These are phyloP conservation scores for Fusarium solani-melongenae DNA, from an alignment of 2,329 filamentous ascomycete genomes.

Conservation along the genomic window DNA sequence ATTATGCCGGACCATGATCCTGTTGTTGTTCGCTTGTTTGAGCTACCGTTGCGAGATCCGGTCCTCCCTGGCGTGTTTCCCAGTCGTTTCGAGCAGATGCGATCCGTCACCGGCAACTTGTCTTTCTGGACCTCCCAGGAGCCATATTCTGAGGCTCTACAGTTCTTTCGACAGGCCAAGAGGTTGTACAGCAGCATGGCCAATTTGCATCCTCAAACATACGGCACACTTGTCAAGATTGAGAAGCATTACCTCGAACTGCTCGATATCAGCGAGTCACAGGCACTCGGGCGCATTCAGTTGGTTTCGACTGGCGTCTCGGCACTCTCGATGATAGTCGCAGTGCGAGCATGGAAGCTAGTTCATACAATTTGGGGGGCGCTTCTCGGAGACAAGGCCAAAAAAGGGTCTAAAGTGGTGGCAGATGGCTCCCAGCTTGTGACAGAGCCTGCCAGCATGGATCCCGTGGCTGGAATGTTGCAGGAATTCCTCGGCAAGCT, in stretches of 20 bases:
- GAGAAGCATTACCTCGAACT: neutral
- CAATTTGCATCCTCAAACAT: neutral
- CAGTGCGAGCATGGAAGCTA: neutral
- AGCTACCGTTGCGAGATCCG: constrained; percentile 2
- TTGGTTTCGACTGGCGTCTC: neutral
- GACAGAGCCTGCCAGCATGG: neutral
- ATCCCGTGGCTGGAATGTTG: neutral
- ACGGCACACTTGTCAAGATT: constrained; percentile 2
- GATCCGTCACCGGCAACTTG: constrained; percentile 1
- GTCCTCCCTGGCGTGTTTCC: constrained; percentile 7
- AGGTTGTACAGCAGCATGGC: neutral
- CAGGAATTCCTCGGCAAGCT: neutral
- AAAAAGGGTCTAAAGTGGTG: neutral
- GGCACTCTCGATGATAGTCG: neutral
- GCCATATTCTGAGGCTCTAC: neutral
- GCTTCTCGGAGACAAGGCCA: neutral
- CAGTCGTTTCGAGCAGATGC: constrained; percentile 6
- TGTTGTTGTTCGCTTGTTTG: neutral
- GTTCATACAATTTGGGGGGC: neutral
- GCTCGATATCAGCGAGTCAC: neutral
- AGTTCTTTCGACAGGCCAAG: neutral
- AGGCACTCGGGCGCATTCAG: neutral
- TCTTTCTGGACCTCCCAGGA: neutral
- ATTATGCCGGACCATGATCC: neutral
- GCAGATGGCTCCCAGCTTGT: neutral